Conservation (phyloP, 1,284 basidiomycete genomes). For the Apiotrichum domesticum region DNA sequence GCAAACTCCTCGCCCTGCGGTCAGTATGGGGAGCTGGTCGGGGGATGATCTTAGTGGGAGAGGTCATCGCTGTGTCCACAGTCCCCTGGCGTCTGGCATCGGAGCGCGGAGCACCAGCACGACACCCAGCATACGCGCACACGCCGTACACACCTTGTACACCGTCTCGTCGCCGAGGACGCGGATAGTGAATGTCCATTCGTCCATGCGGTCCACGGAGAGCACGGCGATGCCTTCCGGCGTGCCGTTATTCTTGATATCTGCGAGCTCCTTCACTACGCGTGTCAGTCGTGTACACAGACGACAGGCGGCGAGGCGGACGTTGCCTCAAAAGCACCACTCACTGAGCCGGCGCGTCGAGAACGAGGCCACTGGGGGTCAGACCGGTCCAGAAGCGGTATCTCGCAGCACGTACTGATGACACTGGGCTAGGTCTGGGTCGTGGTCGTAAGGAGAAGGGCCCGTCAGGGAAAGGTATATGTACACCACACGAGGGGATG, state of each 20-base stretch:
- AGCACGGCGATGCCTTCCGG: slow-evolving; percentile 38
- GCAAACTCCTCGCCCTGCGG: slow-evolving; percentile 41
- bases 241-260: slow-evolving; percentile 39
- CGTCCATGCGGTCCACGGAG: slow-evolving; percentile 28
- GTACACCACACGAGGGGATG: too few relatives aligned
- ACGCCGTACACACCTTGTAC: slow-evolving; percentile 24
- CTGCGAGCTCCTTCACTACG: slow-evolving; percentile 43
- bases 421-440: too few relatives aligned
- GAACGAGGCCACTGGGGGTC: not conserved
- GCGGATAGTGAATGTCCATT: slow-evolving; percentile 37
- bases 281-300: too few relatives aligned
- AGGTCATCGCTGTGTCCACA: too few relatives aligned
- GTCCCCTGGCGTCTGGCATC: too few relatives aligned
- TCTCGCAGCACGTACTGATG: too few relatives aligned
- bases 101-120: too few relatives aligned
- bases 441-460: too few relatives aligned
- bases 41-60: too few relatives aligned
- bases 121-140: too few relatives aligned
- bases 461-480: too few relatives aligned
- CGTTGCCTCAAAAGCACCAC: not conserved
- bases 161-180: slow-evolving; percentile 45
- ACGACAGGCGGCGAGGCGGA: too few relatives aligned
- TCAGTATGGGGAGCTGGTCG: not conserved
- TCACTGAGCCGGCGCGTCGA: not conserved
- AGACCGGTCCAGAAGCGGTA: not conserved